Base-by-base conservation (phyloP, 2,329 filamentous ascomycete species). In the Botrytis fragariae region DNA sequence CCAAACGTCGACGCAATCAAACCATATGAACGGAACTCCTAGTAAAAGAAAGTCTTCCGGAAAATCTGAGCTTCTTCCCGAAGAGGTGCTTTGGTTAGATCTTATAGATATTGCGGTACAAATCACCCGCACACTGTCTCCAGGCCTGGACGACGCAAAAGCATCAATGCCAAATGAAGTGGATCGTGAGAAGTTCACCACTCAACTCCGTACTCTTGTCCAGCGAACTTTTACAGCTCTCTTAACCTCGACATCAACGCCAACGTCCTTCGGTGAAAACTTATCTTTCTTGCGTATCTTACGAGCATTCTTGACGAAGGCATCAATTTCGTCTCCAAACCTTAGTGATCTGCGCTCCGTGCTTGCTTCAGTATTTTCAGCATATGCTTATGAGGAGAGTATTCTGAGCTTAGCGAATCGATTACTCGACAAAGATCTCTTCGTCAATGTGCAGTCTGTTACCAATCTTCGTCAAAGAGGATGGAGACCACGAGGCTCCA, bases 341-440 rank as follows among this genome's bases (percentile, higher is more conserved):
- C 86, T 99, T 2, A 91, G 93, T 1, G 94, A 98, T 80, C 87
- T 99, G 4, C 92, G 96, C 62, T 89, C 89, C 10, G 95, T 98
- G 0, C 87, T 99, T 2, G 86, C 90, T 1, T 96, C 95, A 20
- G 95, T 99, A 72, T 98, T 99, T 83, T 91, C 95, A 0, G 95
- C 96, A 0, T 99, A 99, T 81, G 92, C 94, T 0, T 98, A 98
- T 81, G 96, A 99, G 82, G 93, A 95, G 81, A 95, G 93, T 0
- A 93, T 99, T 25, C 87, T 99, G 32, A 87, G 88, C 2, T 88
- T 99, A 4, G 94, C 96, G 0, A 97, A 95, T 81, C 88, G 92
- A 6, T 90, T 99, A 72, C 86, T 99, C 0, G 95, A 97, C 75
- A 91, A 94, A 77, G 96, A 96, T 79, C 86, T 97, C 9, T 99